Base-by-base conservation (phyloP, 129 eudicot genomes). In the Escallonia rubra region DNA sequence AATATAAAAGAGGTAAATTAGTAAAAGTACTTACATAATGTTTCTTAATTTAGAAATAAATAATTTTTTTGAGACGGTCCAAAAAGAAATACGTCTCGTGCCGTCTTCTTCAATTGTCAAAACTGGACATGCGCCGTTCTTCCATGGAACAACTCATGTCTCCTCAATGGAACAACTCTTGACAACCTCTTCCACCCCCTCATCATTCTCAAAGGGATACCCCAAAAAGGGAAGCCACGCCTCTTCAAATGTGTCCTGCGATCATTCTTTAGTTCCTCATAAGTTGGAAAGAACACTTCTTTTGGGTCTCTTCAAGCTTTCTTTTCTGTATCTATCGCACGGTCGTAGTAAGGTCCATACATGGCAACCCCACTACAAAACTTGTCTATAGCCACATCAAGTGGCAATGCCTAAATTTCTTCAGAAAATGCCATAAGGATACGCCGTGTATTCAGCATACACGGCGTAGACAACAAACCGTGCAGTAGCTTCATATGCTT, bases 281-380 rank as follows among this genome's bases (percentile, higher is more conserved):
- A 78, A 6, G 72, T 79, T 0, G 69, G 46, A 46, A 73, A 79
- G 4, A 57, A 59, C 50, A 73, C 65, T 23, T 68, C 63, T 23
- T 68, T 3, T 0, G 34, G 83, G 79, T 47, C 59, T 63, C 44
- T 69, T 64, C 8, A 62, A 2, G 52, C 76, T 73, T 64, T 73
- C 72, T 43, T 68, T 55, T 46, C 59, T 41, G 34, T 68, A 79
- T 4, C 54, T 13, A 74, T 7, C 11, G 74, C 83, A 47, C 73
- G 83, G 13, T 79, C 76, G 43, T 68, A 69, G 47, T 73, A 79
- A 5, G 79, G 69, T 11, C 83, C 83, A n/a, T 55, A 79, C 2
- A 76, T 76, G 41, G 68, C 58, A 14, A 68, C 42, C 57, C 83
- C 83, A 0, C 45, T 34, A 40, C 76, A 69, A 43, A 74, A 74